Evolutionary conservation across 768 basidiomycete genomes (phyloP).

Genomic region (Amanita polypyramis): DNA sequence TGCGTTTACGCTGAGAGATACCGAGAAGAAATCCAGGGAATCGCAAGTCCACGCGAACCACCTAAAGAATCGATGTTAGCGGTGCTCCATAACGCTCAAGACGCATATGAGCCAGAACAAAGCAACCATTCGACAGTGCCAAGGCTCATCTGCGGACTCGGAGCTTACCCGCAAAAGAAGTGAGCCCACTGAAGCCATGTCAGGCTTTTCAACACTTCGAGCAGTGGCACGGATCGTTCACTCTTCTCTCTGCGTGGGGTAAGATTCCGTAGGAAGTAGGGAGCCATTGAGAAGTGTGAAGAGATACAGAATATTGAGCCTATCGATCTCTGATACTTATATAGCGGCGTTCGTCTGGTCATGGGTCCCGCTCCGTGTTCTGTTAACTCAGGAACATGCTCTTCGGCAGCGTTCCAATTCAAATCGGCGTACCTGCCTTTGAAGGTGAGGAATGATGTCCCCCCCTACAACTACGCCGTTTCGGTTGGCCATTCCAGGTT

Average conservation of each 20-base stretch:
- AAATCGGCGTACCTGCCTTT: no score
- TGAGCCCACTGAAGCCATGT: slow-evolving; percentile 44
- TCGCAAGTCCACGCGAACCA: slow-evolving; percentile 20
- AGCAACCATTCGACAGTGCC: no score
- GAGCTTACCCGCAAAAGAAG: slow-evolving; percentile 47
- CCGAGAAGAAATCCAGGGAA: slow-evolving; percentile 18
- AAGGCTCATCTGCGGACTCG: no score
- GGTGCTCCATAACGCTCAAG: no score
- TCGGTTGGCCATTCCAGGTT: no score
- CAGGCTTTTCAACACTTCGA: slow-evolving; percentile 30
- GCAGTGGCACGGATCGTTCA: slow-evolving; percentile 23
- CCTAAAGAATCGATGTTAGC: slow-evolving; percentile 7
- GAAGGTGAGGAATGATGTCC: no score
- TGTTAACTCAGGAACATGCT: no score
- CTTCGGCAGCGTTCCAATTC: no score
- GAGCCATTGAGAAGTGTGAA: slow-evolving; percentile 26
- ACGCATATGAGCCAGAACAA: no score
- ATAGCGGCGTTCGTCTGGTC: not conserved
- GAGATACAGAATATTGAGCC: no score
- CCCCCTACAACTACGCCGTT: no score
- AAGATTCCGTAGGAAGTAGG: slow-evolving; percentile 33
- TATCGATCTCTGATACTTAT: not conserved
- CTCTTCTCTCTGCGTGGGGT: slow-evolving; percentile 30
- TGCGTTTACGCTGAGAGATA: slow-evolving; percentile 15
- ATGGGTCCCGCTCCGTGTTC: no score